Evolutionary conservation across 1,139 yeast genomes (phyloP).

Genomic region (Diutina catenulata): DNA sequence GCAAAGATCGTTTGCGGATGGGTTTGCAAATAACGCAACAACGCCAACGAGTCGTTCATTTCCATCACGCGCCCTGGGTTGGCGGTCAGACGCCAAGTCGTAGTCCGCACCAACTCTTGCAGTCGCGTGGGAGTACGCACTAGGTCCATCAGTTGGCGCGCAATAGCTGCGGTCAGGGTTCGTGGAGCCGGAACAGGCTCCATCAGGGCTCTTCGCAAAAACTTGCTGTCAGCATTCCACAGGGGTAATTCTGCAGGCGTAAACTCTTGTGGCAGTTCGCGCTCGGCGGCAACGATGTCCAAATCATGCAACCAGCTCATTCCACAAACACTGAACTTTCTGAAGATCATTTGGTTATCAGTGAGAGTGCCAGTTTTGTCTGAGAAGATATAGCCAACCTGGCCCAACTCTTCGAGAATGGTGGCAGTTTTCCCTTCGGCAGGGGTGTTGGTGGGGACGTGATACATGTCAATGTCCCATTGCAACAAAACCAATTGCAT

Average conservation of each 20-base stretch:
- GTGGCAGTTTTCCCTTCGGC: conserved; percentile 95
- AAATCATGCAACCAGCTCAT: conserved; percentile 80
- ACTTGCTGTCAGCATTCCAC: conserved; percentile 4
- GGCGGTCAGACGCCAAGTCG: conserved; percentile 28
- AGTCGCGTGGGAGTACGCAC: not conserved
- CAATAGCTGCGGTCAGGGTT: conserved; percentile 1
- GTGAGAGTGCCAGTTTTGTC: conserved; percentile 98
- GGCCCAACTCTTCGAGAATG: conserved; percentile 92
- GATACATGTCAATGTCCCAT: conserved; percentile 92
- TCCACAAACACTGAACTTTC: conserved; percentile 79
- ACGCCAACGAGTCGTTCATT: conserved; percentile 30
- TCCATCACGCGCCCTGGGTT: conserved; percentile 23
- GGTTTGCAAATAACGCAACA: conserved; percentile 56
- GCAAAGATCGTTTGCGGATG: conserved; percentile 66
- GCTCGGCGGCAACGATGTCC: conserved; percentile 22
- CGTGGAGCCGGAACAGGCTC: conserved; percentile 5
- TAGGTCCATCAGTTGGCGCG: conserved; percentile 4
- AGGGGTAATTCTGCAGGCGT: not conserved
- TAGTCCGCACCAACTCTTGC: conserved; percentile 1
- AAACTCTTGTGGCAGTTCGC: not conserved
- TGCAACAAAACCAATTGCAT: conserved; percentile 74
- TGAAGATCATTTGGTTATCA: conserved; percentile 77
- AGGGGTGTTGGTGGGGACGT: conserved; percentile 72
- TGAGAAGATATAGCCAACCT: conserved; percentile 86
- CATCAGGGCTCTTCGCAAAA: not conserved